Evolutionary conservation across 768 basidiomycete species (phyloP).

Genomic region (Tricholoma saponaceum): DNA sequence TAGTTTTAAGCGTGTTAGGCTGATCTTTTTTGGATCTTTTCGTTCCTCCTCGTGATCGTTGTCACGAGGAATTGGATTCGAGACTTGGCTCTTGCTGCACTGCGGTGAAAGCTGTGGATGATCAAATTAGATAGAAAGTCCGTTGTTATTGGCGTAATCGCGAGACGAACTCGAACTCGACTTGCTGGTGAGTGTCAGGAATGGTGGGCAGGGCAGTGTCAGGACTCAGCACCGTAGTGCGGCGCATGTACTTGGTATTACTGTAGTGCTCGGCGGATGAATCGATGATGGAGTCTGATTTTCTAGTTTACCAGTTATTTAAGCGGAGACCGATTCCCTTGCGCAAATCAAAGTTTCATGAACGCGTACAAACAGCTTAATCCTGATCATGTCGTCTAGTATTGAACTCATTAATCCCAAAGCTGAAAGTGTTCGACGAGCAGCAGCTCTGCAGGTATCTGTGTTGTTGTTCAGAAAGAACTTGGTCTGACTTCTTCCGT

Average conservation of each 20-base stretch:
- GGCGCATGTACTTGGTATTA: too few species aligned
- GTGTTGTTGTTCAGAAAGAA: not conserved
- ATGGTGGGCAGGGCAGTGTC: too few species aligned
- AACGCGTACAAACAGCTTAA: constrained; percentile 22
- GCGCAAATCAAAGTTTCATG: constrained; percentile 5
- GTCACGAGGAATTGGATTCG: not conserved
- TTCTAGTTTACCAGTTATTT: too few species aligned
- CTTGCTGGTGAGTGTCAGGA: not conserved
- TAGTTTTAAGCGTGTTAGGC: not conserved
- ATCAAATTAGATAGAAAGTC: too few species aligned
- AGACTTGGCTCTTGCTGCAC: not conserved
- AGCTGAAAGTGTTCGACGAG: constrained; percentile 88
- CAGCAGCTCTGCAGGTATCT: constrained; percentile 84
- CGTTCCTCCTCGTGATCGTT: not conserved
- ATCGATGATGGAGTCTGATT: too few species aligned
- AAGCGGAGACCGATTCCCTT: constrained; percentile 27
- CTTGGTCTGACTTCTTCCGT: constrained; percentile 12
- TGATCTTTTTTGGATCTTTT: not conserved
- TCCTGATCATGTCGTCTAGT: constrained; percentile 56
- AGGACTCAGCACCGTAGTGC: too few species aligned
- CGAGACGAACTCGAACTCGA: not conserved
- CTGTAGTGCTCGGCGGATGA: too few species aligned
- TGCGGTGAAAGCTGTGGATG: not conserved
- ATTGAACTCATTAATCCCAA: constrained; percentile 97
- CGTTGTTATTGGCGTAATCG: not conserved